Percentiles rank a stretch among this genome's conserved stretches.
phyloP scores from a whole-genome alignment of 108 stramenopile species.

The Skeletonema potamos region DNA sequence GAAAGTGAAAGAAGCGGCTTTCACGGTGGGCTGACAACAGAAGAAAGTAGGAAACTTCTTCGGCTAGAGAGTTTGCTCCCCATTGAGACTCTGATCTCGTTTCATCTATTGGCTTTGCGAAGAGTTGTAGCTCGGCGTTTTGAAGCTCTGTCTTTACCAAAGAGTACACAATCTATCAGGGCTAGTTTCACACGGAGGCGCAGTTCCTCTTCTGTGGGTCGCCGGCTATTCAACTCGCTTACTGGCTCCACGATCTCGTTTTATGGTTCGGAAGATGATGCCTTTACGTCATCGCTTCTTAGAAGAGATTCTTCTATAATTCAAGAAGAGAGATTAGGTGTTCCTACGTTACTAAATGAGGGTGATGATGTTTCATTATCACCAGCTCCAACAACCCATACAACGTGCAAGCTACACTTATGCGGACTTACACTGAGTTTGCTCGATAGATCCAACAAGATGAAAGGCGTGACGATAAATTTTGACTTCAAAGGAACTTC shows the following conservation, averaged over 20 bases:
- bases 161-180: background rate
- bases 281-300: background rate
- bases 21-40: constrained; percentile 62
- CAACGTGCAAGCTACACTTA: constrained; percentile 3
- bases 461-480: constrained; percentile 34
- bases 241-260: constrained; percentile 17
- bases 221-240: constrained; percentile 16
- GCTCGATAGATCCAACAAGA: constrained; percentile 3
- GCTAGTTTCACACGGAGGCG: background rate
- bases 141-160: background rate
- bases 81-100: constrained; percentile 71
- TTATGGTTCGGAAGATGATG: constrained; percentile 7
- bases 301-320: background rate
- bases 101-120: constrained; percentile 79
- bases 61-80: constrained; percentile 71
- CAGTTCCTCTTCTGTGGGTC: constrained; percentile 16
- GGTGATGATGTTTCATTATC: background rate
- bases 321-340: background rate
- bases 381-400: constrained; percentile 1
- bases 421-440: constrained; percentile 17
- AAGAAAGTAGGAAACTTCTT: constrained; percentile 61
- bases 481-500: constrained; percentile 42
- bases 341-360: background rate
- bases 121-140: constrained; percentile 30
- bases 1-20: constrained; percentile 49